These are phyloP conservation scores for Leucoagaricus sp. DNA, from an alignment of 1,284 basidiomycete species.

Conservation along the genomic window DNA sequence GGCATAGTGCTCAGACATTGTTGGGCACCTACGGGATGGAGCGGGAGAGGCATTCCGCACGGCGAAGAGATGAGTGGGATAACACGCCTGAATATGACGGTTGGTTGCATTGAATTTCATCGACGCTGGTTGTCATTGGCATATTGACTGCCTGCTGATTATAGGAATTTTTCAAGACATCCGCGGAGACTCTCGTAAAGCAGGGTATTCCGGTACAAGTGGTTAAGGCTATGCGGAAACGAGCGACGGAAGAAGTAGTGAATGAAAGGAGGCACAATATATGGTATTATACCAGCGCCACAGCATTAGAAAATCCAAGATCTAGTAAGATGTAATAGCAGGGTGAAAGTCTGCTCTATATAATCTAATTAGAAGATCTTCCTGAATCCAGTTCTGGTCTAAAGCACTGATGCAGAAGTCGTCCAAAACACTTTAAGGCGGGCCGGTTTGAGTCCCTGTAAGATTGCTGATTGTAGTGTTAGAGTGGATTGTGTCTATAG, in stretches of 20 bases:
- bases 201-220: conserved; percentile 19
- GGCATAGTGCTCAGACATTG: conserved; percentile 17
- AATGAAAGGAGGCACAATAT: conserved; percentile 21
- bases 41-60: conserved; percentile 21
- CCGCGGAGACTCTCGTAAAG: conserved; percentile 10
- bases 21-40: conserved; percentile 27
- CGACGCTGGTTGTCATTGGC: background rate
- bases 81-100: conserved; percentile 23
- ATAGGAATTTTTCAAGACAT: conserved; percentile 19
- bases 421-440: too few species aligned
- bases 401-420: too few species aligned
- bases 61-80: conserved; percentile 25
- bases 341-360: background rate
- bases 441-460: too few species aligned
- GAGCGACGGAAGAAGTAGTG: conserved; percentile 21
- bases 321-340: background rate
- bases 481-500: too few species aligned
- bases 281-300: conserved; percentile 23
- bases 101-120: too few species aligned
- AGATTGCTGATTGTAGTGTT: too few species aligned
- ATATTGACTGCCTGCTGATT: background rate
- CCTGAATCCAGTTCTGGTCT: too few species aligned
- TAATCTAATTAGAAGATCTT: too few species aligned
- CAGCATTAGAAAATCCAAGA: background rate
- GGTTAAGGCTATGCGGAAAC: conserved; percentile 19